Evolutionary conservation across 2,329 filamentous ascomycete genomes (phyloP).

Genomic region (Cladosporium sp.): DNA sequence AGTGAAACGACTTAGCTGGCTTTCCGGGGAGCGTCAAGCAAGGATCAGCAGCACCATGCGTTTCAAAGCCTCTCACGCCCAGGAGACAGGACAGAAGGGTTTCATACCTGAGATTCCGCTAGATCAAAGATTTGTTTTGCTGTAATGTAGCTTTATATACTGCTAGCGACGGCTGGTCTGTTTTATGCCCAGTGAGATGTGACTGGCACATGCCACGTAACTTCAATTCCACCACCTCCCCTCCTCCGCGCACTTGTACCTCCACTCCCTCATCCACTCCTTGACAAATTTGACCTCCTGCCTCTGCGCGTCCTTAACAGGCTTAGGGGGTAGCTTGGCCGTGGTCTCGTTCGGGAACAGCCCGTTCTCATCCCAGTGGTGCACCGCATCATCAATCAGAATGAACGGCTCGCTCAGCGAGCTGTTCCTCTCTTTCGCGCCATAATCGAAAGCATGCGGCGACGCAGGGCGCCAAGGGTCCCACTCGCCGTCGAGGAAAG

Average conservation of each 20-base stretch:
- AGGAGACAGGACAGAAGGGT: too few relatives aligned
- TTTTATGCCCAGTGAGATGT: too few relatives aligned
- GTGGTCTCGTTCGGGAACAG: slow-evolving; percentile 58
- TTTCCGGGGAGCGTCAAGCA: too few relatives aligned
- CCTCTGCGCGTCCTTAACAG: slow-evolving; percentile 54
- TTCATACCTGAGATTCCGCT: too few relatives aligned
- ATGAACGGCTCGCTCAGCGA: slow-evolving; percentile 63
- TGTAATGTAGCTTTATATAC: too few relatives aligned
- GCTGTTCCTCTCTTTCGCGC: slow-evolving; percentile 49
- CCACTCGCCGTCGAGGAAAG: slow-evolving; percentile 68
- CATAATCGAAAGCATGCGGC: slow-evolving; percentile 56
- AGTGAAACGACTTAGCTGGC: too few relatives aligned
- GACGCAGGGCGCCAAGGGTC: slow-evolving; percentile 77
- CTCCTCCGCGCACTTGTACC: slow-evolving; percentile 13
- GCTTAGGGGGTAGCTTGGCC: slow-evolving; percentile 49
- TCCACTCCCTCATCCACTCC: slow-evolving; percentile 61
- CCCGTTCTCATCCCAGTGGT: slow-evolving; percentile 48
- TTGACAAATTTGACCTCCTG: slow-evolving; percentile 57
- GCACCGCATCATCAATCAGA: slow-evolving; percentile 67
- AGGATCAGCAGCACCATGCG: too few relatives aligned
- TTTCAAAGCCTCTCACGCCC: too few relatives aligned
- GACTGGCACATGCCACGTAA: neutral
- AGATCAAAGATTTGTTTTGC: too few relatives aligned
- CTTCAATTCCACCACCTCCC: slow-evolving; percentile 8
- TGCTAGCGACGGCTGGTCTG: too few relatives aligned